Percentiles rank a stretch among this genome's conserved stretches.
Evolutionary conservation across 352 stramenopile genomes (phyloP).

Genomic region (Phytophthora pisi): DNA sequence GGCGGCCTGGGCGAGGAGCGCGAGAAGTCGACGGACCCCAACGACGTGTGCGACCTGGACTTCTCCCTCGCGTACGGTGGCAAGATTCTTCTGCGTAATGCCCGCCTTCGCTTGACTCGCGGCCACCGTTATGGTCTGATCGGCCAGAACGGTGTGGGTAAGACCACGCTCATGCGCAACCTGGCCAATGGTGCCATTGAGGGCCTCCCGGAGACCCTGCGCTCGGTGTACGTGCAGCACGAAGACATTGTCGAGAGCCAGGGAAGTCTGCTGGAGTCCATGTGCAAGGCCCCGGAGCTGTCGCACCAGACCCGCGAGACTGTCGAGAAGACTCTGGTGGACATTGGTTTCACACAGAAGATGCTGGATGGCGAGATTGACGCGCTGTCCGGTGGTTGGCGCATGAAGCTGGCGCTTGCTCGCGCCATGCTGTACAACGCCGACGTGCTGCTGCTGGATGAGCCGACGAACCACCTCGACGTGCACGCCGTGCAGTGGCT

Average conservation of each 20-base stretch:
- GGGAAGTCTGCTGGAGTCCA: slow-evolving; percentile 69
- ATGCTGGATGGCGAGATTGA: slow-evolving; percentile 94
- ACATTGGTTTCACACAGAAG: slow-evolving; percentile 94
- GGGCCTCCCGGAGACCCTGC: slow-evolving; percentile 90
- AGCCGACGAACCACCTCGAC: slow-evolving; percentile 96
- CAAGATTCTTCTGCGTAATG: slow-evolving; percentile 98
- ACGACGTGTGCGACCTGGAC: slow-evolving; percentile 74
- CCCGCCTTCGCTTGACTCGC: slow-evolving; percentile 93
- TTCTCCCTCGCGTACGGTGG: slow-evolving; percentile 79
- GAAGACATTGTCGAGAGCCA: slow-evolving; percentile 94
- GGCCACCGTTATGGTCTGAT: slow-evolving; percentile 96
- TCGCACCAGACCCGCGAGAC: slow-evolving; percentile 72
- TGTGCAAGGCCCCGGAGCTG: slow-evolving; percentile 73
- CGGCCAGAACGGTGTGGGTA: slow-evolving; percentile 96
- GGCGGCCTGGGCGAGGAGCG: slow-evolving; percentile 57
- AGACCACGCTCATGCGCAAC: slow-evolving; percentile 95
- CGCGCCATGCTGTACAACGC: slow-evolving; percentile 95
- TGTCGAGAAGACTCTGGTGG: slow-evolving; percentile 82
- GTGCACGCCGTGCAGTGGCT: slow-evolving; percentile 98
- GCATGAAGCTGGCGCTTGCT: slow-evolving; percentile 97
- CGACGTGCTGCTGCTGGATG: slow-evolving; percentile 95
- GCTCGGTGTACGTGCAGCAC: slow-evolving; percentile 97
- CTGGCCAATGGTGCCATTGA: slow-evolving; percentile 92
- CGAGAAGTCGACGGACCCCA: slow-evolving; percentile 64
- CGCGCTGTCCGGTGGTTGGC: slow-evolving; percentile 94